These are phyloP conservation scores for Pigoraptor vietnamica DNA, from an alignment of 78 protist genomes.

Conservation along the genomic window DNA sequence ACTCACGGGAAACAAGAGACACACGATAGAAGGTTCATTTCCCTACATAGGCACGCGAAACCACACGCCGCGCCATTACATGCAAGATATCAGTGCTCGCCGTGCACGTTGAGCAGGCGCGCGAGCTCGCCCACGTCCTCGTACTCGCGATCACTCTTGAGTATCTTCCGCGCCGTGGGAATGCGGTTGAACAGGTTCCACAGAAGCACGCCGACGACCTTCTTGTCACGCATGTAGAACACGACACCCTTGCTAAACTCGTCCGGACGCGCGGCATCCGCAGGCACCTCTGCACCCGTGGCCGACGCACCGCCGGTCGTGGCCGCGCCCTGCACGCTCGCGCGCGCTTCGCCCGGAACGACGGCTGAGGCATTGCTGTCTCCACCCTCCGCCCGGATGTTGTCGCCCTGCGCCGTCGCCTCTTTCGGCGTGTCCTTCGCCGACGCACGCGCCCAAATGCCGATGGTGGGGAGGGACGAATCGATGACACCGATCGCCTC, in stretches of 20 bases:
- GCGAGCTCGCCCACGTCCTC: background rate
- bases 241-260: conserved; percentile 59
- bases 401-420: background rate
- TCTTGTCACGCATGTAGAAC: conserved; percentile 38
- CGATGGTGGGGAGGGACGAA: conserved; percentile 27
- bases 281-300: background rate
- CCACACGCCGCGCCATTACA: too few relatives aligned
- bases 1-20: too few relatives aligned
- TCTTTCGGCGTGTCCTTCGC: conserved; percentile 4
- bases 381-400: background rate
- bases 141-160: background rate
- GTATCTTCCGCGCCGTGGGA: background rate
- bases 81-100: background rate
- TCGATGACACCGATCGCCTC: conserved; percentile 59
- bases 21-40: too few relatives aligned
- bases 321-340: background rate
- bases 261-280: background rate
- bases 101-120: background rate
- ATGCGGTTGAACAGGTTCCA: conserved; percentile 30
- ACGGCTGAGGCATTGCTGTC: background rate
- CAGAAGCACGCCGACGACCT: conserved; percentile 49
- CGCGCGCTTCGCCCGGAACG: background rate
- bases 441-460: conserved; percentile 43
- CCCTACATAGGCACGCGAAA: too few relatives aligned
- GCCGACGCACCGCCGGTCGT: background rate